Conservation (phyloP, 2,329 filamentous ascomycete species). For the Fusarium oxysporum region DNA sequence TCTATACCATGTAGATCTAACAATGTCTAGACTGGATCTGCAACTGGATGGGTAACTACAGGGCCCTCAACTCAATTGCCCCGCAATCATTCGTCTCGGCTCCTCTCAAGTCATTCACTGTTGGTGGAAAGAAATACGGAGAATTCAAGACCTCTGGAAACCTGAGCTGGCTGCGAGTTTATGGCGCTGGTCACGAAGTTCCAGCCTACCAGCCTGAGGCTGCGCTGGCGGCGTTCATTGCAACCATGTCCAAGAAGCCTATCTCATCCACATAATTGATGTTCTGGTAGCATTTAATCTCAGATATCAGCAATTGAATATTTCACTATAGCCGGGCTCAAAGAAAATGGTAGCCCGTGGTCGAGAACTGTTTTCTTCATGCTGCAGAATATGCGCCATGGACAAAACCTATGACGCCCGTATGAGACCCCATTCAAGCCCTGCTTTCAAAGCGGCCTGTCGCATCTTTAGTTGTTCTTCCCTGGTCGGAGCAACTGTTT, state of each 20-base stretch:
- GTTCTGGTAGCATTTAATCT: accelerated
- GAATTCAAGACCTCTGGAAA: constrained; percentile 65
- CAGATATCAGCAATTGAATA: accelerated
- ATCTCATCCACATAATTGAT: not conserved
- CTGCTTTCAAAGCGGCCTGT: not conserved
- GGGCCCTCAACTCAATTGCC: constrained; percentile 57
- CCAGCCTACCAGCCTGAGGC: constrained; percentile 54
- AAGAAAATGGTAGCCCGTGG: accelerated
- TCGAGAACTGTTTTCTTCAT: accelerated
- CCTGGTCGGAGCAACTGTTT: accelerated
- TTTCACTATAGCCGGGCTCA: accelerated
- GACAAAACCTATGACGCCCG: too few species aligned
- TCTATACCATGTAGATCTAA: not conserved
- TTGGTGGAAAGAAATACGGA: constrained; percentile 59
- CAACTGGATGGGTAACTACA: constrained; percentile 65
- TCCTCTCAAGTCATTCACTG: constrained; percentile 57
- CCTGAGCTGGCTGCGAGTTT: constrained; percentile 68
- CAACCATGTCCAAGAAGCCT: constrained; percentile 13
- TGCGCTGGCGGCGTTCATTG: constrained; percentile 9
- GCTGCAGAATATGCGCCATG: too few species aligned
- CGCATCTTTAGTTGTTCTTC: not conserved
- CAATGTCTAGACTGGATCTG: constrained; percentile 63
- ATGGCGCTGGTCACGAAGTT: constrained; percentile 68
- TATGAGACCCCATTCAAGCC: not conserved
- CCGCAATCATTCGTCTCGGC: constrained; percentile 54